Evolutionary conservation across 257 asterid species (phyloP), one percentile per base, ranked within the genome.

Genomic region (Solanum verrucosum): DNA sequence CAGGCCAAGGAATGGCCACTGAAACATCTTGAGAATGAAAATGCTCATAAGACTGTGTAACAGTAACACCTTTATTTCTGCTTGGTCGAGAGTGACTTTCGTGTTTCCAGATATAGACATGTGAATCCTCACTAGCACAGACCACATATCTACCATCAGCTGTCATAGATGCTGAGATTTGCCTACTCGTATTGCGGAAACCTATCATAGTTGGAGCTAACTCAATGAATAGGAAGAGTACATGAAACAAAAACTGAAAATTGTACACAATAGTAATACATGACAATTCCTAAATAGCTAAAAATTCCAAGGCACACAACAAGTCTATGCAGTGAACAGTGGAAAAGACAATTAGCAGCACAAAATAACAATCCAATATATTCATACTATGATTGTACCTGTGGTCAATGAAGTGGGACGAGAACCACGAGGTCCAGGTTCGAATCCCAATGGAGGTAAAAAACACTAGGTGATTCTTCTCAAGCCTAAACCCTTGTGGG

Each of bases 71-170:
- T 92, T 95, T 96, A 56, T 89, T 93, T 92, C 99, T 91, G 89
- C 94, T 94, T 31, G 99, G 97, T 81, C 93, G 95, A 74, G 98
- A 91, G 86, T 94, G 96, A 46, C 91, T 90, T 91, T 95, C 99
- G 20, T 97, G 99, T 89, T 94, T 96, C 99, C 99, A 97, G 37
- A 97, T 92, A 73, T 95, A 96, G n/a, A 97, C 98, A 60, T 92
- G 91, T 31, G 99, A 97, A 90, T 93, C 99, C 90, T 96, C 99
- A 37, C 99, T 96, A 59, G 99, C 99, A 52, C 96, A 93, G 84
- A 97, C 91, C 33, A 93, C 96, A 77, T 97, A 93, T 90, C 93
- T 97, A 5, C 99, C 99, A 59, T 95, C 93, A 21, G 98, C 93
- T 12, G 98, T 92, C 77, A 96, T 87, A 38, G 99, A 97, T 84